These are phyloP conservation scores for Clitoria ternatea DNA, from an alignment of 306 rosid genomes.

Conservation along the genomic window DNA sequence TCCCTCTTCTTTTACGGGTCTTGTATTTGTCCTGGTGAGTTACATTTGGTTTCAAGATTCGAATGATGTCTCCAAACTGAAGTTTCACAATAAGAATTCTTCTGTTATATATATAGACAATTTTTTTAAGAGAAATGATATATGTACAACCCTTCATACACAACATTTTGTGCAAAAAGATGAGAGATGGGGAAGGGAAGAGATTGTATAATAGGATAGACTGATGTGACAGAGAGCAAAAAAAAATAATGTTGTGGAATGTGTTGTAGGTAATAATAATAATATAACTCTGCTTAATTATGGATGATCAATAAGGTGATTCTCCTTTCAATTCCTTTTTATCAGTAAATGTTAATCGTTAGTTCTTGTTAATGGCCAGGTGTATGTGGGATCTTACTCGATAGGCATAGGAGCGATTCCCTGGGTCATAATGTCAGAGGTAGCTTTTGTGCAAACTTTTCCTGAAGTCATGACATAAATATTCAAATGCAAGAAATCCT, in stretches of 20 bases:
- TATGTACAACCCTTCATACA: too few species aligned
- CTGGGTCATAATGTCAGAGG: conserved; percentile 98
- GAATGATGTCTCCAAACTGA: neutral
- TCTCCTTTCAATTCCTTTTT: neutral
- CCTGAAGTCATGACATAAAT: neutral
- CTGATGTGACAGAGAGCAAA: too few species aligned
- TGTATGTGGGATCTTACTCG: conserved; percentile 72
- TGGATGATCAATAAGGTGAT: conserved; percentile 2
- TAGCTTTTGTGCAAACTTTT: conserved; percentile 8
- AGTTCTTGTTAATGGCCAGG: conserved; percentile 38
- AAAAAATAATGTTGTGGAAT: too few species aligned
- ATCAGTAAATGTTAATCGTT: too few species aligned
- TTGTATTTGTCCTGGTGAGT: conserved; percentile 10
- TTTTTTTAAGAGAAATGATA: neutral
- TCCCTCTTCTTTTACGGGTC: neutral
- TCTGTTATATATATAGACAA: neutral
- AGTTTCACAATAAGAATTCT: neutral
- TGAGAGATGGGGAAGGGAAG: too few species aligned
- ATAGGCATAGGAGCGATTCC: conserved; percentile 93
- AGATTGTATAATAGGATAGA: too few species aligned
- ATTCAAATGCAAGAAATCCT: neutral
- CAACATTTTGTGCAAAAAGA: too few species aligned
- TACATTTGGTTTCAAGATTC: neutral
- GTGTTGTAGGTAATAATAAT: too few species aligned
- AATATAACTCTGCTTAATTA: too few species aligned